Conservation (phyloP, 345 rosid species). For the Salix udensis region DNA sequence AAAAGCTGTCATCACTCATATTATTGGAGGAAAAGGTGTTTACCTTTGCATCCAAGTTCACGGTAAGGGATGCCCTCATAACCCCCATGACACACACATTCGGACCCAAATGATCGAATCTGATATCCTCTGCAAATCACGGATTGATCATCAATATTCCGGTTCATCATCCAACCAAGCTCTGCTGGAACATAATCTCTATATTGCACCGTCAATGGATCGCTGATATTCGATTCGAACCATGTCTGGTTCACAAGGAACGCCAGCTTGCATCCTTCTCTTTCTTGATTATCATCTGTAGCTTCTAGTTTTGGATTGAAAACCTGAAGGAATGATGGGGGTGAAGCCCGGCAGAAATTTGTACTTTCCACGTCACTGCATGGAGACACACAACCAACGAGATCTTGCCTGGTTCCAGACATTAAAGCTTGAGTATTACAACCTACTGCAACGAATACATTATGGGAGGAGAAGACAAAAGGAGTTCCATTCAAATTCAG, state of each 20-base stretch:
- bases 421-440: slow-evolving; percentile 2
- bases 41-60: background rate
- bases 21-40: background rate
- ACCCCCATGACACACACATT: accelerated
- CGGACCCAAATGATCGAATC: background rate
- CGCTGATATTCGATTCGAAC: background rate
- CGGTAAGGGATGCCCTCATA: background rate
- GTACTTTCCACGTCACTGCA: no score
- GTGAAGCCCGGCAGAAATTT: background rate
- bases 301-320: background rate
- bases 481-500: slow-evolving; percentile 1
- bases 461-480: background rate
- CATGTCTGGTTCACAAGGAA: background rate
- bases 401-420: accelerated
- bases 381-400: background rate
- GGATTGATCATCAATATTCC: no score
- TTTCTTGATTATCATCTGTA: background rate
- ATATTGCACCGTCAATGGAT: background rate
- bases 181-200: background rate
- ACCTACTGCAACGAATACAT: slow-evolving; percentile 4
- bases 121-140: accelerated
- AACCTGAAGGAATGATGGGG: background rate
- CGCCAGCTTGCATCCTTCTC: background rate
- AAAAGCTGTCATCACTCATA: no score
- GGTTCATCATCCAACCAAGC: background rate